Base-by-base conservation (phyloP, 2,329 filamentous ascomycete species). In the Fusarium miscanthi region DNA sequence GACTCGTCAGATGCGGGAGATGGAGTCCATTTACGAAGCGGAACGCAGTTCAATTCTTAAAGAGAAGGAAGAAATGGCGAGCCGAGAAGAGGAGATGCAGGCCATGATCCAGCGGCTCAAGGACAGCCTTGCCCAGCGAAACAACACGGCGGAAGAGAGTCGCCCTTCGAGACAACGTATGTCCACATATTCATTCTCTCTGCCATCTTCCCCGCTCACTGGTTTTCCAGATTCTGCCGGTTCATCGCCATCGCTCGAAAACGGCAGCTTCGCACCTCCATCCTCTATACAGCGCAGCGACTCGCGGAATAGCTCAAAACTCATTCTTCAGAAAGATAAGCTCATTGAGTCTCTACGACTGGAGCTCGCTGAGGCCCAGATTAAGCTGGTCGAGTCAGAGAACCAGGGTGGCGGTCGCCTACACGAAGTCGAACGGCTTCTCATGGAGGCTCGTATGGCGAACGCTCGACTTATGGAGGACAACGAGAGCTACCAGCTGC, bases 401-500 rank as follows among this genome's bases (percentile, higher is more conserved):
- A 97, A 98, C 81, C 91, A 93, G 82, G 95, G 94, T 58, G 95
- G 95, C 59, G 94, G 94, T 49, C 91, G 93, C 33, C 85, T 97
- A 78, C 93, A 94, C 74, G 94, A 97, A 81, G 89, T 98, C n/a
- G 95, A 98, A 83, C 92, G 93, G 76, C 90, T 93, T 73, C 88
- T 98, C 58, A 91, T 98, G 83, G 95, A 98, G 79, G 92, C 94
- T 42, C 94, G 95, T 77, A 96, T 98, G 92, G 93, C 94, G 74
- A 99, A 98, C 80, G 96, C 96, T 63, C 90, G 95, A 49, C 86
- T 99, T 71, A 96, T 98, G 93, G 96, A 99, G 83, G 96, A 99
- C 82, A 98, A 98, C 78, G 96, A 99, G 83, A 97, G 94, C 83
- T 99, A 97, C 83, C 95, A 98, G 82, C 88, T 98, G 41, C 90